A percentile compares a stretch with the other conserved stretches of the same genome.
Evolutionary conservation across 192 early-diverging fungal species (phyloP).

Genomic region (Geranomyces michiganensis): DNA sequence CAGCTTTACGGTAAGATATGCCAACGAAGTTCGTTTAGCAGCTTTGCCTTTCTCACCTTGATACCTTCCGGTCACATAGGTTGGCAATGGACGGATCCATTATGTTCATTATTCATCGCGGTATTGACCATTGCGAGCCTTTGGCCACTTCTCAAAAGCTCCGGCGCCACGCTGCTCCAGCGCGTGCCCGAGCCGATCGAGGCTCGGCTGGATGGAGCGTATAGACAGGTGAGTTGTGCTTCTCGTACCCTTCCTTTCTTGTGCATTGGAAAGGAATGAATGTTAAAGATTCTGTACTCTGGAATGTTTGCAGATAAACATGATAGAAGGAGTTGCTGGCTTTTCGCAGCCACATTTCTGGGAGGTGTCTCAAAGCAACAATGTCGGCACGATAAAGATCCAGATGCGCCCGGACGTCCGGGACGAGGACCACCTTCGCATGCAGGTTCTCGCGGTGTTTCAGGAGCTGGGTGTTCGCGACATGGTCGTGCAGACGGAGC

Average conservation of each 20-base stretch:
- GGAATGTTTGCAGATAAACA: conserved; percentile 26
- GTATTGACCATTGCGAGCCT: conserved; percentile 82
- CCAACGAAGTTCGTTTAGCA: background rate
- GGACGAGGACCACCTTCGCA: conserved; percentile 39
- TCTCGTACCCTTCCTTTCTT: no score
- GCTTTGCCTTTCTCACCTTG: background rate
- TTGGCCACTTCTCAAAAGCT: conserved; percentile 79
- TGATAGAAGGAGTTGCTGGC: conserved; percentile 44
- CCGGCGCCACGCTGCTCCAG: conserved; percentile 53
- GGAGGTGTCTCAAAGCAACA: conserved; percentile 46
- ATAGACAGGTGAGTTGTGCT: conserved; percentile 22
- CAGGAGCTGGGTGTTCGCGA: conserved; percentile 42
- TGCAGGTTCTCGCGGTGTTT: conserved; percentile 40
- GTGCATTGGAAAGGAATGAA: no score
- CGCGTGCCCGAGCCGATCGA: conserved; percentile 40
- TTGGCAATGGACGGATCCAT: conserved; percentile 94
- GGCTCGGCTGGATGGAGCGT: conserved; percentile 23
- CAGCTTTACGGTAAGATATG: conserved; percentile 66
- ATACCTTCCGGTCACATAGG: conserved; percentile 40
- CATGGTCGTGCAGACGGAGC: conserved; percentile 49
- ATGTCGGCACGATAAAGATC: conserved; percentile 51
- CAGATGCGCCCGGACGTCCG: conserved; percentile 26
- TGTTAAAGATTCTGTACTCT: no score
- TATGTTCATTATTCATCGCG: conserved; percentile 91
- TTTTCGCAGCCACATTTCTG: conserved; percentile 52